Percentiles rank a stretch among this genome's conserved stretches.
Conservation (phyloP, 1,284 basidiomycete genomes). For the Porphyrellus sp. region DNA sequence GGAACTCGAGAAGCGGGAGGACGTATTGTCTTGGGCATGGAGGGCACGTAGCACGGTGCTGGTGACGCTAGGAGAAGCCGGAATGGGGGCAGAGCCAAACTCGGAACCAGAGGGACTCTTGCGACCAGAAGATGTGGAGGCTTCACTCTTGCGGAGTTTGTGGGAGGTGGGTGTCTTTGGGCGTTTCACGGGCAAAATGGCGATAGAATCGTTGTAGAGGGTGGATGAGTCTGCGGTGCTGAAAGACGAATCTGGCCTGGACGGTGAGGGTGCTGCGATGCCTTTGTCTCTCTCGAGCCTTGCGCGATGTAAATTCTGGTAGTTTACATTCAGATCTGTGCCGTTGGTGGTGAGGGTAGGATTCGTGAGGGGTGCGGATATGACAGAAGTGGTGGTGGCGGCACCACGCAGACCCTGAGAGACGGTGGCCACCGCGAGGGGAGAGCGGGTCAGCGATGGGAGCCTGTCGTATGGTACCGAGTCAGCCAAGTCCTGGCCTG, state of each 20-base stretch:
- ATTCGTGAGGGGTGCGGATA: conserved; percentile 77
- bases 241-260: conserved; percentile 50
- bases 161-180: conserved; percentile 38
- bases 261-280: conserved; percentile 35
- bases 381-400: conserved; percentile 35
- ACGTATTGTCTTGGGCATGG: conserved; percentile 52
- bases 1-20: conserved; percentile 59
- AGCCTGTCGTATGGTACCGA: conserved; percentile 74
- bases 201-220: conserved; percentile 49
- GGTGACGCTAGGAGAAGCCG: conserved; percentile 35
- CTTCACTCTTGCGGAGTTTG: conserved; percentile 53
- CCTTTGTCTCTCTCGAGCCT: conserved; percentile 53
- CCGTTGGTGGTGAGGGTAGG: conserved; percentile 67
- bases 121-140: conserved; percentile 43
- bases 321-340: conserved; percentile 65
- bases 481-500: conserved; percentile 47
- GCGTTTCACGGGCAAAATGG: conserved; percentile 37
- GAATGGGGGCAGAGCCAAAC: conserved; percentile 42
- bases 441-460: conserved; percentile 51
- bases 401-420: conserved; percentile 53
- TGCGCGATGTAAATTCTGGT: conserved; percentile 43
- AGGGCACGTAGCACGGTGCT: conserved; percentile 48
- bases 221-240: conserved; percentile 57
- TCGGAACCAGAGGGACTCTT: conserved; percentile 47
- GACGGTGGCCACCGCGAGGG: conserved; percentile 53